Base-by-base conservation (phyloP, 2,329 filamentous ascomycete species). In the Emydomyces testavorans region DNA sequence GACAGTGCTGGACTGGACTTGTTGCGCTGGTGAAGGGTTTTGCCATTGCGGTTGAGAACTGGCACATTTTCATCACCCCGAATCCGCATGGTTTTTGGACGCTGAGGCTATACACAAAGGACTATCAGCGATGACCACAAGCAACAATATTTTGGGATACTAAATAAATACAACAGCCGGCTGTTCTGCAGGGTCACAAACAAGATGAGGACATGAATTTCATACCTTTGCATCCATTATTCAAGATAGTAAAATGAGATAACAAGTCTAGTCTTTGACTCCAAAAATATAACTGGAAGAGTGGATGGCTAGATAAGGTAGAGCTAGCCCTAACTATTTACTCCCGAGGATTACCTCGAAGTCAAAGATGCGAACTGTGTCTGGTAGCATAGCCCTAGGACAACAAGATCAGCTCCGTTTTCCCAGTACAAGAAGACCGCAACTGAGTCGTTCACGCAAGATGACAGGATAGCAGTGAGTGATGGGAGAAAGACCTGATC, bases 21-120 rank as follows among this genome's bases (percentile, higher is more conserved):
- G 69, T 87, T 82, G 53, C 83, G 82, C 58, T 87, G 81, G 58
- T 93, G 85, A 52, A 88, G 70, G 46, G 76, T 70, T 62, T 79
- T 79, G 56, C 76, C 76, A 51, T 71, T 54, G 46, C 62, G 60
- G 38, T 46, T 50, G 36, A 64, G 66, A 46, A 70, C 64, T 42
- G 71, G 65, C 50, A 73, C 67, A 65, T 92, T 92, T 67, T 93
- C 86, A 68, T 87, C 83, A 45, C 71, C 71, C 61, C 74, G 74
- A 58, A 75, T 70, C 63, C 77, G 76, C 62, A 80, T 65, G 40
- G 70, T 65, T 60, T 79, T 76, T 41, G 76, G 77, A 65, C 83
- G 77, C 65, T 83, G 82, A 53, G 85, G 84, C 85, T 90, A 60
- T 46, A 54, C 43, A 16, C 6, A 35, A 18, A 20, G 7, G 2